Conservation (phyloP, 306 rosid genomes). For the Cicer bijugum region DNA sequence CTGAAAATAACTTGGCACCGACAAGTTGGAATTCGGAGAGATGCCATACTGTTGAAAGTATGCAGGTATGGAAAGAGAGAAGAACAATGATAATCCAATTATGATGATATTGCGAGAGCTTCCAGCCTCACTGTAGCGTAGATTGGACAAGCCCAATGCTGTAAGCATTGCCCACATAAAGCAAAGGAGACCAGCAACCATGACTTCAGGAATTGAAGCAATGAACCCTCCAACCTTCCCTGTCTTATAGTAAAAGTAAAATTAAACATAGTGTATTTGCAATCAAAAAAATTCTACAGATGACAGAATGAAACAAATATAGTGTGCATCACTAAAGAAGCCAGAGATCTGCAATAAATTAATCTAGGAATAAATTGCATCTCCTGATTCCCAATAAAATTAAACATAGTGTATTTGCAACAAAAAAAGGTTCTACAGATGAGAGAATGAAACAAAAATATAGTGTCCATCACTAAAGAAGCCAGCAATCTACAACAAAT, state of each 20-base stretch:
- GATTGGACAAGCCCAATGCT: constrained; percentile 94
- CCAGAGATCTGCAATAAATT: neutral
- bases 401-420: constrained; percentile 19
- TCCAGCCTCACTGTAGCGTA: constrained; percentile 99
- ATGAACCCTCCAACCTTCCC: constrained; percentile 98
- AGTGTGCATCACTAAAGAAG: constrained; percentile 3
- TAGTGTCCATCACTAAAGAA: constrained; percentile 2
- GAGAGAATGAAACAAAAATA: neutral
- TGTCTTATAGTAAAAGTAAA: constrained; percentile 43
- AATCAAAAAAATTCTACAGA: neutral
- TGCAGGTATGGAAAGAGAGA: constrained; percentile 93
- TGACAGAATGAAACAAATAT: neutral
- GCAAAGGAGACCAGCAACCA: constrained; percentile 98
- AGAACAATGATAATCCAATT: constrained; percentile 89
- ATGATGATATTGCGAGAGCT: constrained; percentile 98
- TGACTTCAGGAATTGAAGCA: constrained; percentile 95
- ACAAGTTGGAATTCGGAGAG: constrained; percentile 78
- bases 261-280: constrained; percentile 21
- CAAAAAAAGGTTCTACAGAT: neutral
- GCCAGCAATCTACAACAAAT: neutral
- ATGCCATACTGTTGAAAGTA: constrained; percentile 95
- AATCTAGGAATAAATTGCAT: constrained; percentile 8
- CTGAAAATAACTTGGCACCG: constrained; percentile 91
- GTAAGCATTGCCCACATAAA: constrained; percentile 99
- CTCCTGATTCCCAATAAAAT: neutral